Evolutionary conservation across 2,329 filamentous ascomycete genomes (phyloP), one percentile per base, ranked within the genome.

Genomic region (Polychaeton citri): DNA sequence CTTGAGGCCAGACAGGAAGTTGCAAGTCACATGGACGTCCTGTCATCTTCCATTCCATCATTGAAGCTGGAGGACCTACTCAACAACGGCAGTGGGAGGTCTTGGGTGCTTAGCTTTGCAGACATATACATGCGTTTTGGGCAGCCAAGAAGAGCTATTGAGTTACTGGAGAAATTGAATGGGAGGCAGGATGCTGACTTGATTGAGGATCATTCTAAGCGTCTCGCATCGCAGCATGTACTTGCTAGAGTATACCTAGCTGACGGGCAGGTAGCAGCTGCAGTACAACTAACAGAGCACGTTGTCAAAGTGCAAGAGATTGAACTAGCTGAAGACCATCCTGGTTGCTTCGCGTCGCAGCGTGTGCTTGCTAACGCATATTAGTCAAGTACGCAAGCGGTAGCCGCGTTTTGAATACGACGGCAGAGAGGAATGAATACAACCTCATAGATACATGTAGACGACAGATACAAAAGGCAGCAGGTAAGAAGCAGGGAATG

Each of bases 321-420:
- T 17, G 21, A 9, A 2, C 30, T 43, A n/a, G 30, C 31, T 19
- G 34, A 39, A 21, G 34, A 37, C 21, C 35, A 44, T 34, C 40
- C 37, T n/a, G 15, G 30, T 28, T 31, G 34, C 26, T 35, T 44
- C 8, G 28, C 17, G n/a, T 44, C 42, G n/a, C 34, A 39, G 40
- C 45, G 34, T 19, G 34, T 8, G 13, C 39, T 54, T 2, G 52
- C 48, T 36, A 34, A 10, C 0, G 49, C 49, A 28, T 53, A 53
- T 24, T 30, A 39, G 7, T 7, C 32, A 2, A 26, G 46, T 28
- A 26, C 35, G 19, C 52, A 38, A 21, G 35, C 45, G 2, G n/a
- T n/a, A n/a, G n/a, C n/a, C n/a, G n/a, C n/a, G n/a, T n/a, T n/a
- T n/a, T n/a, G n/a, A n/a, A n/a, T n/a, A n/a, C n/a, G n/a, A n/a